A percentile compares a stretch with the other conserved stretches of the same genome.
Conservation (phyloP, 2,329 filamentous ascomycete species). For the Trichoderma koningiopsis region DNA sequence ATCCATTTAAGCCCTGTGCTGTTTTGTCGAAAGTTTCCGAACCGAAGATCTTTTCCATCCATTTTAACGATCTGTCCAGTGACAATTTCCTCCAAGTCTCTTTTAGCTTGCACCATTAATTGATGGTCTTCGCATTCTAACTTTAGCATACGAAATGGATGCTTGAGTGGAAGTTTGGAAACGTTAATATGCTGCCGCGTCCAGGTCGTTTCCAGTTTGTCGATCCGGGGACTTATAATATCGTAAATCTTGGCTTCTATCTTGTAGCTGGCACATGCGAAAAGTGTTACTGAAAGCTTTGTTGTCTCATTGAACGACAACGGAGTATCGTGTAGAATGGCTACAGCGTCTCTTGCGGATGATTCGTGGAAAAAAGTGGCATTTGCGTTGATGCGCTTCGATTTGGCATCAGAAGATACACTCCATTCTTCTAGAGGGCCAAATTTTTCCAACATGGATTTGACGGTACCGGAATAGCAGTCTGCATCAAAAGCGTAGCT, state of each 20-base stretch:
- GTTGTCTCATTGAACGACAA: constrained; percentile 37
- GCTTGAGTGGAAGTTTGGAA: background rate
- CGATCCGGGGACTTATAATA: constrained; percentile 36
- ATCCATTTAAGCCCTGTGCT: background rate
- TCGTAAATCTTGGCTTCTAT: constrained; percentile 40
- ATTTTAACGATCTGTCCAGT: constrained; percentile 7
- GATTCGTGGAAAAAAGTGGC: constrained; percentile 43
- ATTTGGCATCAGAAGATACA: constrained; percentile 28
- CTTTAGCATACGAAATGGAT: background rate
- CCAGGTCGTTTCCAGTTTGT: constrained; percentile 17
- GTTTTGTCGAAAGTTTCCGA: background rate
- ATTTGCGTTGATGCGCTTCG: constrained; percentile 44
- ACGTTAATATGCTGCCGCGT: background rate
- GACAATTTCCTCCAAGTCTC: background rate
- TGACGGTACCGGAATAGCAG: constrained; percentile 30
- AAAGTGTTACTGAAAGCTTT: constrained; percentile 42
- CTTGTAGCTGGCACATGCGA: constrained; percentile 44
- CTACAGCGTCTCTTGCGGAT: constrained; percentile 38
- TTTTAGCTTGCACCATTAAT: constrained; percentile 7
- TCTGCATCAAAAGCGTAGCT: constrained; percentile 29
- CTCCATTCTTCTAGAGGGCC: constrained; percentile 43
- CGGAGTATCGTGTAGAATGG: constrained; percentile 29
- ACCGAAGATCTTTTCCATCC: constrained; percentile 4
- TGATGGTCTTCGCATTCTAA: constrained; percentile 16
- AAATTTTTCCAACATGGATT: constrained; percentile 36